These are phyloP conservation scores for Ettlia oleoabundans DNA, from an alignment of 139 green algal genomes.

Conservation along the genomic window DNA sequence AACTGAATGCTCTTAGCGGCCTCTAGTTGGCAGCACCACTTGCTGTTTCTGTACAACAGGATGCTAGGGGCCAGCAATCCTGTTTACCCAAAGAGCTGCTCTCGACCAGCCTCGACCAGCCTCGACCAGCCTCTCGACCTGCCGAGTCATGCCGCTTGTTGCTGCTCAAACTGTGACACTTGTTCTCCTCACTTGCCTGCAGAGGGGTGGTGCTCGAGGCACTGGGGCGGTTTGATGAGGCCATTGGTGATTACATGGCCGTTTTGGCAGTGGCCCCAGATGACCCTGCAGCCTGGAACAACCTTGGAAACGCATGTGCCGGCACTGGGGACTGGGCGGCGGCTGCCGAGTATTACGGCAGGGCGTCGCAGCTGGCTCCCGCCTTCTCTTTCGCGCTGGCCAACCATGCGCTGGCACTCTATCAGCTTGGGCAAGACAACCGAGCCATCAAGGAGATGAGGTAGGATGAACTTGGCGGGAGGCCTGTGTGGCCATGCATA, in stretches of 20 bases:
- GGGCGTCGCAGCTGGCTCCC: constrained; percentile 69
- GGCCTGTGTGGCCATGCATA: not conserved
- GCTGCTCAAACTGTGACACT: not conserved
- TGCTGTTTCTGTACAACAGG: too few species aligned
- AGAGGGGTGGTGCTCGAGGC: constrained; percentile 79
- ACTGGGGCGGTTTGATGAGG: constrained; percentile 76
- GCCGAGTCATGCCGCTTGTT: not conserved
- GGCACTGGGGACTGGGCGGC: constrained; percentile 26
- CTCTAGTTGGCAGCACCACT: too few species aligned
- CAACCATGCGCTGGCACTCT: constrained; percentile 80
- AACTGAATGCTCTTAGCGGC: too few species aligned
- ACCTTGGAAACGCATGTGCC: constrained; percentile 77
- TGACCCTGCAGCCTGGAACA: constrained; percentile 88
- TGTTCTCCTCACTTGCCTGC: not conserved
- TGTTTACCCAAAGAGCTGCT: too few species aligned
- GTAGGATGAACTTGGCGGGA: constrained; percentile 1
- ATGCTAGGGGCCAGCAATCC: too few species aligned
- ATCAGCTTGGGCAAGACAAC: constrained; percentile 70
- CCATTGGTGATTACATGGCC: constrained; percentile 77
- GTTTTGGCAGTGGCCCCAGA: constrained; percentile 71
- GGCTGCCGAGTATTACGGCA: constrained; percentile 64
- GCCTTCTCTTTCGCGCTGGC: constrained; percentile 84
- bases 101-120: too few species aligned
- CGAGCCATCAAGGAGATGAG: constrained; percentile 74
- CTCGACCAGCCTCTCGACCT: not conserved